phyloP scores from a whole-genome alignment of 345 rosid species.

The Leavenworthia alabamica region DNA sequence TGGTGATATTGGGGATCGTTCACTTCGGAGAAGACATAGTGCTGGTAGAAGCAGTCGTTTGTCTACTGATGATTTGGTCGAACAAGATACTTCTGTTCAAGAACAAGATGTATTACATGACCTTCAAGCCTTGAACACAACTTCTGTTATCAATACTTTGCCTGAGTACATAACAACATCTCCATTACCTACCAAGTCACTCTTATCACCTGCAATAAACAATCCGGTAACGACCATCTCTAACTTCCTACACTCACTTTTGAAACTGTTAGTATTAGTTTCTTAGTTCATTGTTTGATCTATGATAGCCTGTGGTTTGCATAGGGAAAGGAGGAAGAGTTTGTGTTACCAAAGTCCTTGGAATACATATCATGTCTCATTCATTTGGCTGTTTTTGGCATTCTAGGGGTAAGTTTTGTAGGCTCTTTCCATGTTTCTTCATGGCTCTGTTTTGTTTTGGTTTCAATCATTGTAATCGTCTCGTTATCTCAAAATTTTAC shows the following conservation, averaged over 20 bases:
- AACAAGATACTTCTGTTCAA: slow-evolving; percentile 28
- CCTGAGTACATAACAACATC: slow-evolving; percentile 37
- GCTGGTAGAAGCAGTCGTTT: slow-evolving; percentile 40
- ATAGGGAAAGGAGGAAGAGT: slow-evolving; percentile 36
- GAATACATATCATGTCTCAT: slow-evolving; percentile 48
- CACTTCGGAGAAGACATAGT: slow-evolving; percentile 43
- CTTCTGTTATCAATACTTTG: slow-evolving; percentile 30
- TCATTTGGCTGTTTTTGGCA: slow-evolving; percentile 69
- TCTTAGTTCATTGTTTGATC: slow-evolving; percentile 5
- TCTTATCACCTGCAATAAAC: slow-evolving; percentile 28
- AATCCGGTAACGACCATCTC: slow-evolving; percentile 11
- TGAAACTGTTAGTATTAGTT: neutral
- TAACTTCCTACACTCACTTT: neutral
- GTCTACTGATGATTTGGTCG: slow-evolving; percentile 37
- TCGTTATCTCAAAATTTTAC: neutral
- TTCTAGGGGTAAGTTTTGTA: slow-evolving; percentile 54
- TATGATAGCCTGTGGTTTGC: slow-evolving; percentile 8
- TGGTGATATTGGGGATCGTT: slow-evolving; percentile 84
- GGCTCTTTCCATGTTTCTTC: neutral
- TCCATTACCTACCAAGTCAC: slow-evolving; percentile 44
- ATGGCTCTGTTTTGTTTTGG: slow-evolving; percentile 7
- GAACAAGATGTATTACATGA: slow-evolving; percentile 35
- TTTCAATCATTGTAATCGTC: neutral
- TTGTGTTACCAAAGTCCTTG: slow-evolving; percentile 38
- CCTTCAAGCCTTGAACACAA: slow-evolving; percentile 22